Evolutionary conservation across 108 stramenopile genomes (phyloP).

Genomic region (Nitzschia sp.): DNA sequence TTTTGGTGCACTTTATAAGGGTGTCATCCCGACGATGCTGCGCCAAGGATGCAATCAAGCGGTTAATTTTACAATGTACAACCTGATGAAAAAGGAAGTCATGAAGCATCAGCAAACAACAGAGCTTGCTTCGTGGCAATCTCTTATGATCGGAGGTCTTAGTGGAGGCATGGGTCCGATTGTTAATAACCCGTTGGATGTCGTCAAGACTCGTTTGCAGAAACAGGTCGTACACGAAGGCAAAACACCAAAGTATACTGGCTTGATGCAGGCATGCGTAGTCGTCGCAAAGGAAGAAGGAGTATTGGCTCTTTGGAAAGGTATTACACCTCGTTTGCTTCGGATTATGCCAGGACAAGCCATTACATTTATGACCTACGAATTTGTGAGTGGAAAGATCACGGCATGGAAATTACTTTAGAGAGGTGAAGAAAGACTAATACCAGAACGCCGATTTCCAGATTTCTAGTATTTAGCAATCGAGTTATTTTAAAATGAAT

Average conservation of each 20-base stretch:
- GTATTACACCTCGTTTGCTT: slow-evolving; percentile 93
- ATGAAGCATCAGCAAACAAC: slow-evolving; percentile 30
- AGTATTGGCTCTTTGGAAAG: slow-evolving; percentile 92
- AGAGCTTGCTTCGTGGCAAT: slow-evolving; percentile 82
- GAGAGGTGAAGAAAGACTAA: neutral
- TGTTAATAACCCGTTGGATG: slow-evolving; percentile 93
- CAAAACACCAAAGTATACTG: slow-evolving; percentile 83
- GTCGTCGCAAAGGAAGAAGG: slow-evolving; percentile 95
- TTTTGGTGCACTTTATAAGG: slow-evolving; percentile 90
- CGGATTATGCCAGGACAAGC: slow-evolving; percentile 97
- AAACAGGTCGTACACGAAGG: slow-evolving; percentile 86
- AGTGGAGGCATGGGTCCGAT: slow-evolving; percentile 94
- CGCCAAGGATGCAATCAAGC: slow-evolving; percentile 99
- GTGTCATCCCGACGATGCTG: slow-evolving; percentile 93
- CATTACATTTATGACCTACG: slow-evolving; percentile 97
- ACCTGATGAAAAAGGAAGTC: slow-evolving; percentile 68
- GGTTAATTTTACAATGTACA: slow-evolving; percentile 95
- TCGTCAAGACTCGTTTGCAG: slow-evolving; percentile 96
- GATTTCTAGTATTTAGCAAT: no score
- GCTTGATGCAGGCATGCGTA: slow-evolving; percentile 74
- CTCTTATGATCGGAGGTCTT: slow-evolving; percentile 90
- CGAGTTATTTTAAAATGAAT: no score
- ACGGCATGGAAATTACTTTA: neutral
- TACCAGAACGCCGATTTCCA: neutral
- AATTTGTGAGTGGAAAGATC: slow-evolving; percentile 49